Conservation (phyloP, 306 rosid species). For the Citrullus amarus region DNA sequence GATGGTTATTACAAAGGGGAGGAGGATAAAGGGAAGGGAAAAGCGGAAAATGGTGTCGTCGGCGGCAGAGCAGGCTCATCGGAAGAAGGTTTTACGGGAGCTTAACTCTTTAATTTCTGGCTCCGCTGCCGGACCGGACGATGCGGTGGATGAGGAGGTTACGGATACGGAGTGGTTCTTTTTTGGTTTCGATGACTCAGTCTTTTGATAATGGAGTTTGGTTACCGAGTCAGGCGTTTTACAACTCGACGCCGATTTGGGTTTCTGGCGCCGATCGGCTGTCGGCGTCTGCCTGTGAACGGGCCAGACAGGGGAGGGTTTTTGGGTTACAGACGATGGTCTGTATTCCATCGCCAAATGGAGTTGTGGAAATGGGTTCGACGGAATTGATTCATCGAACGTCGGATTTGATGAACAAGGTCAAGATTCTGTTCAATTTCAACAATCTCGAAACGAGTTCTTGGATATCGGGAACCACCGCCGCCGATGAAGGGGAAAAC, state of each 20-base stretch:
- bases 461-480: slow-evolving; percentile 36
- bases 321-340: slow-evolving; percentile 70
- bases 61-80: slow-evolving; percentile 62
- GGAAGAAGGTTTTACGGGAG: slow-evolving; percentile 77
- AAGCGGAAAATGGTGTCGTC: slow-evolving; percentile 20
- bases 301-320: slow-evolving; percentile 52
- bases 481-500: slow-evolving; percentile 50
- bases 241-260: slow-evolving; percentile 48
- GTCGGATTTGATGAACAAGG: slow-evolving; percentile 73
- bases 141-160: slow-evolving; percentile 67
- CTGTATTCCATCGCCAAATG: slow-evolving; percentile 56
- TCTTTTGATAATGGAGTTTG: slow-evolving; percentile 60
- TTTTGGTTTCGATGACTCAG: slow-evolving; percentile 85
- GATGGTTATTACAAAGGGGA: slow-evolving; percentile 90
- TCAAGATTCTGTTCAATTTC: slow-evolving; percentile 55
- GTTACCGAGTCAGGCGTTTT: slow-evolving; percentile 58
- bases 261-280: slow-evolving; percentile 44
- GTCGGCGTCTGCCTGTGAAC: slow-evolving; percentile 37
- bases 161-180: slow-evolving; percentile 98
- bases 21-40: slow-evolving; percentile 29
- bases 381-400: slow-evolving; percentile 50
- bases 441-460: slow-evolving; percentile 39
- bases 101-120: slow-evolving; percentile 80
- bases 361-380: slow-evolving; percentile 87
- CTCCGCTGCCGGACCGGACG: slow-evolving; percentile 27